Conservation (phyloP, 192 early-diverging fungal genomes). For the Kappamyces sp. region DNA sequence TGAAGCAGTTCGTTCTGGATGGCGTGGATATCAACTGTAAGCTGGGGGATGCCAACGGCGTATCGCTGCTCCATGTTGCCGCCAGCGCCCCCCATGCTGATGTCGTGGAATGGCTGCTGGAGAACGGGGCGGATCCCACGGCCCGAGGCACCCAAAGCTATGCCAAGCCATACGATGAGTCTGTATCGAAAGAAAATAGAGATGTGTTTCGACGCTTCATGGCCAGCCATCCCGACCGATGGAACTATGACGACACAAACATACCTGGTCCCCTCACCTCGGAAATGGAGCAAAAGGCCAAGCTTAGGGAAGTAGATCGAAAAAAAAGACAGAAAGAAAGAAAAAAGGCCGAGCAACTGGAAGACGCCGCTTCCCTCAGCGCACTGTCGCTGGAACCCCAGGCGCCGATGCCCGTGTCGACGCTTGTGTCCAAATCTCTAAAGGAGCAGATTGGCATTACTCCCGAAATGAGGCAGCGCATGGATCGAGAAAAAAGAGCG, state of each 20-base stretch:
- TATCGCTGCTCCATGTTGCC: slow-evolving; percentile 71
- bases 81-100: slow-evolving; percentile 49
- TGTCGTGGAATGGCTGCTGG: slow-evolving; percentile 60
- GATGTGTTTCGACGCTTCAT: slow-evolving; percentile 70
- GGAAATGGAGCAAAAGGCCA: slow-evolving; percentile 67
- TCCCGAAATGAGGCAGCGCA: slow-evolving; percentile 59
- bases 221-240: slow-evolving; percentile 50
- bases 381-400: slow-evolving; percentile 14
- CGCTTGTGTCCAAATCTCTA: slow-evolving; percentile 22
- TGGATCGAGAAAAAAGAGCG: slow-evolving; percentile 76
- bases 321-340: slow-evolving; percentile 52
- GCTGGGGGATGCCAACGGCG: slow-evolving; percentile 30
- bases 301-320: slow-evolving; percentile 59
- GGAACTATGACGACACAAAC: slow-evolving; percentile 60
- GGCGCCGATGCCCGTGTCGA: background rate
- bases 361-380: slow-evolving; percentile 21
- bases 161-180: slow-evolving; percentile 60
- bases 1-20: background rate
- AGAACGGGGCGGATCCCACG: slow-evolving; percentile 74
- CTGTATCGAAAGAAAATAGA: slow-evolving; percentile 61
- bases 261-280: slow-evolving; percentile 68
- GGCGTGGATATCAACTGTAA: slow-evolving; percentile 15
- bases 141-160: background rate
- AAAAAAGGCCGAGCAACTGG: slow-evolving; percentile 39
- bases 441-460: slow-evolving; percentile 49